Evolutionary conservation across 2,329 filamentous ascomycete genomes (phyloP).

Genomic region (Sporothrix schenckii): DNA sequence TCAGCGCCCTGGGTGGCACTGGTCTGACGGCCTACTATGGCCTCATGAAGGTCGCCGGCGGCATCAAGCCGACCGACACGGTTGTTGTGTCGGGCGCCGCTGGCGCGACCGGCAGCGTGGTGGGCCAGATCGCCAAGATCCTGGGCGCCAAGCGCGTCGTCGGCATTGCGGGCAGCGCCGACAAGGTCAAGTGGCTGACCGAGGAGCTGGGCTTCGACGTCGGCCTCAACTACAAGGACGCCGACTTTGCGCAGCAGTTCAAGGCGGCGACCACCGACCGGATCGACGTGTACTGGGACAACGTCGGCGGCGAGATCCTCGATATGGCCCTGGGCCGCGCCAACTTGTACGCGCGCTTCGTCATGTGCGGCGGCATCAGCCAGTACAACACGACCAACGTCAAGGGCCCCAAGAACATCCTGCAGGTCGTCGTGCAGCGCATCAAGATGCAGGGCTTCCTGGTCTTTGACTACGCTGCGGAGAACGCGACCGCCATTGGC

Average conservation of each 20-base stretch:
- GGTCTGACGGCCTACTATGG: conserved; percentile 70
- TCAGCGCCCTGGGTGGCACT: conserved; percentile 59
- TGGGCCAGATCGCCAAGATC: conserved; percentile 67
- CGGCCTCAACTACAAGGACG: conserved; percentile 70
- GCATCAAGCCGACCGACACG: conserved; percentile 59
- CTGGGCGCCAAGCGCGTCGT: conserved; percentile 57
- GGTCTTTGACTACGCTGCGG: conserved; percentile 65
- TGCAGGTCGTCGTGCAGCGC: conserved; percentile 46
- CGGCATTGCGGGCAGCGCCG: conserved; percentile 58
- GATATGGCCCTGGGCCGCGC: conserved; percentile 67
- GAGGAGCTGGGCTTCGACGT: conserved; percentile 67
- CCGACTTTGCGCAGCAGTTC: conserved; percentile 63
- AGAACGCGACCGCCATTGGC: conserved; percentile 60
- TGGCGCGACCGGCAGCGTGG: conserved; percentile 67
- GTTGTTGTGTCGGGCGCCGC: conserved; percentile 69
- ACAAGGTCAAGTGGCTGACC: conserved; percentile 65
- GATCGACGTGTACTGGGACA: conserved; percentile 75
- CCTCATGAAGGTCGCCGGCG: conserved; percentile 59
- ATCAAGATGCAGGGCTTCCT: conserved; percentile 71
- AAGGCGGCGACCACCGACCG: conserved; percentile 57
- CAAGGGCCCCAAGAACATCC: conserved; percentile 55
- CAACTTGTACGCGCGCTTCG: conserved; percentile 64
- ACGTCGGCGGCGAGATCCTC: conserved; percentile 71
- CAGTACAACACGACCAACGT: conserved; percentile 65
- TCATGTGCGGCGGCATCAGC: conserved; percentile 72